Evolutionary conservation across 2,329 filamentous ascomycete genomes (phyloP), one percentile per base, ranked within the genome.

Genomic region (Exophiala xenobiotica): DNA sequence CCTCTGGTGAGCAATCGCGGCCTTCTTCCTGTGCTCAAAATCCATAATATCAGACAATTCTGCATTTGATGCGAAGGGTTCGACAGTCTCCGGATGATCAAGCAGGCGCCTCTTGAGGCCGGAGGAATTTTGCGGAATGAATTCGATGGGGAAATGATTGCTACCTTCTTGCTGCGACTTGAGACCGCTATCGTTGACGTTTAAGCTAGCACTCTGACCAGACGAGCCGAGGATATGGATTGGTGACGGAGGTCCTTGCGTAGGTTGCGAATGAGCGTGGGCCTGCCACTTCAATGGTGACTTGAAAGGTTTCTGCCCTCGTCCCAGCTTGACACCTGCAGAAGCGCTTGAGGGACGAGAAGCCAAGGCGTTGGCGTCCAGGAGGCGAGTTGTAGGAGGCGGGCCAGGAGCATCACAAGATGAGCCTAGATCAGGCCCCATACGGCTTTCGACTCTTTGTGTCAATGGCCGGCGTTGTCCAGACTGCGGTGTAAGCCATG

Each of bases 21-120:
- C 65, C 52, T 63, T 67, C 56, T 72, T 71, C 33, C 68, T 63
- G 12, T 60, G 59, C 41, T 72, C 70, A 51, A 71, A 72, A 26
- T 71, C 68, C 40, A 72, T 61, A 18, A 69, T 67, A 9, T 63
- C 59, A 33, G 63, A 60, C 3, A 69, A 38, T 24, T 63, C 62
- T 2, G 59, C 37, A 6, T 56, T 49, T 1, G 57, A 46, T 11
- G 33, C 43, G 5, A 51, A 9, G 23, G 6, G 16, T n/a, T 33
- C n/a, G 64, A 44, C 7, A 55, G 53, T 20, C 5, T 35, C n/a
- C 31, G 12, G 31, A 4, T 14, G 18, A 3, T 14, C 18, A 12
- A 6, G 5, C n/a, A 12, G 12, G 5, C 5, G 6, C 3, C 12
- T 35, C 31, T 6, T 14, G n/a, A n/a, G n/a, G n/a, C n/a, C n/a